A percentile compares a stretch with the other conserved stretches of the same genome.
phyloP scores from a whole-genome alignment of 192 early-diverging fungal species.

The Tieghemiomyces parasiticus region DNA sequence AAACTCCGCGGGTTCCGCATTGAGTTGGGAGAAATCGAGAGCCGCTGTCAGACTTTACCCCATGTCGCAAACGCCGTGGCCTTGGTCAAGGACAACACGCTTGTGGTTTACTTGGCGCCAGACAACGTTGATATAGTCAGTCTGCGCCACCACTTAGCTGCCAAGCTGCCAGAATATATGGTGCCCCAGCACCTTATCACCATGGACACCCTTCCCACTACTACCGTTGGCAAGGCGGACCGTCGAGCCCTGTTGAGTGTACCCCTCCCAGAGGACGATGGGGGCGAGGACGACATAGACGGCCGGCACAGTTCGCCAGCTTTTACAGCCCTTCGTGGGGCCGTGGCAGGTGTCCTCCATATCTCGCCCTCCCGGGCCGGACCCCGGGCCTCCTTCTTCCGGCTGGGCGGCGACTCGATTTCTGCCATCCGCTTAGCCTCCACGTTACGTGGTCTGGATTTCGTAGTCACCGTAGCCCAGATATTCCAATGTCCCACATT shows the following conservation, averaged over 20 bases:
- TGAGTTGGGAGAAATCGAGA: slow-evolving; percentile 17
- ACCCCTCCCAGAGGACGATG: too few species aligned
- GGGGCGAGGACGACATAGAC: neutral
- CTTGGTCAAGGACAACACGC: slow-evolving; percentile 5
- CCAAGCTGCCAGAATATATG: slow-evolving; percentile 3
- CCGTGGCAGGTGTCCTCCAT: neutral
- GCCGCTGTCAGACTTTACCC: slow-evolving; percentile 7
- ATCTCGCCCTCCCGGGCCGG: neutral
- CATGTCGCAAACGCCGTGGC: slow-evolving; percentile 15
- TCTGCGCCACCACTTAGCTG: neutral
- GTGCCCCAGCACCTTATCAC: neutral
- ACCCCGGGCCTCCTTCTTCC: neutral
- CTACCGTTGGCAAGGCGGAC: neutral
- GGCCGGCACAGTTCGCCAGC: neutral
- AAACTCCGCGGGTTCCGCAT: slow-evolving; percentile 22
- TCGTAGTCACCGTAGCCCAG: neutral
- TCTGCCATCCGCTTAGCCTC: slow-evolving; percentile 8
- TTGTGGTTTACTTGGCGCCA: neutral
- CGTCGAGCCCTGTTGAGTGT: neutral
- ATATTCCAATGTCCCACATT: neutral
- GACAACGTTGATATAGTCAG: neutral
- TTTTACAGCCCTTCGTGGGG: neutral
- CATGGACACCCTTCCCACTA: slow-evolving; percentile 1
- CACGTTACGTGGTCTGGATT: neutral
- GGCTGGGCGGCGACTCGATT: slow-evolving; percentile 7